Evolutionary conservation across 1,284 basidiomycete genomes (phyloP), one percentile per base, ranked within the genome.

Genomic region (Austroboletus rostrupii): DNA sequence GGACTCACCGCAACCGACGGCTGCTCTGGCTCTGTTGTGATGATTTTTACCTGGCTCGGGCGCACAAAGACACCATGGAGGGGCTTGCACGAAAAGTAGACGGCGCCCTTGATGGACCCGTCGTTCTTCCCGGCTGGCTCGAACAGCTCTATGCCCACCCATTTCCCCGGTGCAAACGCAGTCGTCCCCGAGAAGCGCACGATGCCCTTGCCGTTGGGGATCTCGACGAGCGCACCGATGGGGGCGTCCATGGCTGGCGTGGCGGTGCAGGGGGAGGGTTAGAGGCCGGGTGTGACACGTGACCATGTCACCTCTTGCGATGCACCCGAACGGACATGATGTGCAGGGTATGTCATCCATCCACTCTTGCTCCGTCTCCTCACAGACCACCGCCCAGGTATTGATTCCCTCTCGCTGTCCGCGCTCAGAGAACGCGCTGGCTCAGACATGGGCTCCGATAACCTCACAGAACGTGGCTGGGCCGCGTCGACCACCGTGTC

Each of bases 51-150:
- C 68, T 95, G 92, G 64, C 87, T 89, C 0, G 90, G 84, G 20
- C 93, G 78, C 5, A 98, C 88, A 68, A 99, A 99, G 37, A 98
- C 88, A 41, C 97, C 97, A 68, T 90, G 75, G 33, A 77, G 76
- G 47, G 79, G 75, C 58, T 80, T 77, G 71, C 92, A 96, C 16
- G 76, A 77, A 69, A 99, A 99, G 74, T 99, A 99, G 9, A 72
- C 61, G 50, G 86, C 75, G 26, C 90, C 94, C 43, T 87, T 78
- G 1, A 99, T 90, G 1, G 83, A 80, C 2, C 97, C 97, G 62
- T 99, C 90, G 73, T 99, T 99, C 84, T 98, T 98, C 36, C 97
- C 97, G 40, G 83, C 87, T 5, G 79, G 68, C 57, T 89, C 85
- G 45, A 75, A 82, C 48, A 99, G 81, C 66, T 95, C 92, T 51